Evolutionary conservation across 2,329 filamentous ascomycete species (phyloP), one percentile per base, ranked within the genome.

Genomic region (Clarireedia sp.): DNA sequence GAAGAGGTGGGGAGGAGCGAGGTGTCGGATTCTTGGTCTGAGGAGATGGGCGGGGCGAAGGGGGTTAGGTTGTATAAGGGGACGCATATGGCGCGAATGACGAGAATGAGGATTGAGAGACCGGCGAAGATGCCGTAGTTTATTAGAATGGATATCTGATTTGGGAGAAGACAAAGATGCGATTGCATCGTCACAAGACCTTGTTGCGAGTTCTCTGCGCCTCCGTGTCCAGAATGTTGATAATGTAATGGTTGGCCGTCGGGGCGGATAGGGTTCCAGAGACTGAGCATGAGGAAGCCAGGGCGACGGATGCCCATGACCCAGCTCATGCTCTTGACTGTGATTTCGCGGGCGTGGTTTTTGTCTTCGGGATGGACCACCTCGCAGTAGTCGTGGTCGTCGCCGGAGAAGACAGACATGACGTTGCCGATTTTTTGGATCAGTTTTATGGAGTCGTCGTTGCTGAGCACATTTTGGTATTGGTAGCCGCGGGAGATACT

Each of bases 381-480:
- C 66, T 96, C 91, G 72, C 94, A 99, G 73, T 97, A 96, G 73
- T 99, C 94, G 73, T 99, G 94, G 67, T 99, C 94, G 65, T 99
- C 94, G 10, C 94, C 94, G 0, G 90, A 96, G 68, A 97, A 99
- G 44, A 91, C 87, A 61, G 94, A 87, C 3, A 82, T 78, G 12
- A 97, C 82, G 59, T 94, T 89, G 36, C 90, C 90, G 36, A 96
- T 77, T 60, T 85, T 88, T 57, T 85, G 79, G 43, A 96, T 75
- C 38, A 99, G 75, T 51, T 85, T 83, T 46, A 83, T 78, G 0
- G 91, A 94, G 62, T 96, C 83, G 2, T 81, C 78, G 49, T 86
- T 82, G 50, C 80, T 87, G 24, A 99, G 80, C 2, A 96, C 92
- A 64, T 96, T 99, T 69, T 97, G 92, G 67, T 99, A 99, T 69